Evolutionary conservation across 2,329 filamentous ascomycete genomes (phyloP).

Genomic region (Scorias spongiosa): DNA sequence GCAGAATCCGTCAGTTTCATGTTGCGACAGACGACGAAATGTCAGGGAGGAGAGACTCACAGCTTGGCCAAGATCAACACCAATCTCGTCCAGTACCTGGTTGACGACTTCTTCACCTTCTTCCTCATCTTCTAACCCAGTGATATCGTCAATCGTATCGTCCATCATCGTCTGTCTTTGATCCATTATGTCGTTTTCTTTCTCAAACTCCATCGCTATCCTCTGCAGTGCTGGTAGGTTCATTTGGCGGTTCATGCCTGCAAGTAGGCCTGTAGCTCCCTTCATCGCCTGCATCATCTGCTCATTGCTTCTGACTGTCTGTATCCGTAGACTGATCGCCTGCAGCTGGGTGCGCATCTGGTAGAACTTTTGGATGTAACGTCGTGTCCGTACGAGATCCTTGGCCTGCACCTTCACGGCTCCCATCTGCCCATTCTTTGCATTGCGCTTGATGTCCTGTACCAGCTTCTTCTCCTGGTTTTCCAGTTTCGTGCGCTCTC

Average conservation of each 20-base stretch:
- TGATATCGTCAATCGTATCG: slow-evolving; percentile 93
- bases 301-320: slow-evolving; percentile 96
- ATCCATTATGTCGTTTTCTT: slow-evolving; percentile 98
- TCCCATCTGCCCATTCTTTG: slow-evolving; percentile 97
- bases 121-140: slow-evolving; percentile 78
- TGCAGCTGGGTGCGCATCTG: slow-evolving; percentile 95
- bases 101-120: slow-evolving; percentile 96
- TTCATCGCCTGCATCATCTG: slow-evolving; percentile 99
- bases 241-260: slow-evolving; percentile 96
- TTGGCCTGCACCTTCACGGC: slow-evolving; percentile 97
- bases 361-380: slow-evolving; percentile 97
- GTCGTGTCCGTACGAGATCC: slow-evolving; percentile 80
- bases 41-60: slow-evolving; percentile 40
- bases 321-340: slow-evolving; percentile 85
- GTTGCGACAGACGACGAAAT: neutral
- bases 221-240: slow-evolving; percentile 88
- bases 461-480: slow-evolving; percentile 98
- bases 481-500: slow-evolving; percentile 88
- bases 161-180: slow-evolving; percentile 99
- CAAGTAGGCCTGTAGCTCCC: slow-evolving; percentile 79
- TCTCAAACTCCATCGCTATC: slow-evolving; percentile 98
- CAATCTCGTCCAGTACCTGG: slow-evolving; percentile 92
- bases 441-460: slow-evolving; percentile 92
- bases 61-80: slow-evolving; percentile 76
- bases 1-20: slow-evolving; percentile 5